Evolutionary conservation across 139 green algal species (phyloP).

Genomic region (Picochlorum sp.): DNA sequence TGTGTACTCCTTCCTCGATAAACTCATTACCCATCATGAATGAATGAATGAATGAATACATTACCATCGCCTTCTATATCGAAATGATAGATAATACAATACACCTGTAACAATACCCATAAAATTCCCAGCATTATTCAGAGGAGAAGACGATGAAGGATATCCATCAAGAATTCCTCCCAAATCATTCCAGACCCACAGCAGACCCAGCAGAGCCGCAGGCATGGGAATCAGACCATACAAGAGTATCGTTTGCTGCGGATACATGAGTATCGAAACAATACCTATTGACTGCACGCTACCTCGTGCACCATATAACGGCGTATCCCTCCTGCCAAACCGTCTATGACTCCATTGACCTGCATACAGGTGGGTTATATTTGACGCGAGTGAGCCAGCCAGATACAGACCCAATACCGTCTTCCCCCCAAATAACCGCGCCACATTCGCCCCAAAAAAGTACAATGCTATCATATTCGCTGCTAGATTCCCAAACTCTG

Average conservation of each 20-base stretch:
- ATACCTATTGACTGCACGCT: slow-evolving; percentile 38
- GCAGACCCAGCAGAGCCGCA: slow-evolving; percentile 36
- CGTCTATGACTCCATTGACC: too few relatives aligned
- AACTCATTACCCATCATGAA: neutral
- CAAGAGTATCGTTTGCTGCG: slow-evolving; percentile 38
- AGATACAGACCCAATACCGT: slow-evolving; percentile 31
- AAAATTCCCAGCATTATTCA: slow-evolving; percentile 22
- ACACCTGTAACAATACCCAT: slow-evolving; percentile 23
- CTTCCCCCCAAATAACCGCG: slow-evolving; percentile 23
- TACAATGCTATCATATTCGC: slow-evolving; percentile 48
- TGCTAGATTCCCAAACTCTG: slow-evolving; percentile 25
- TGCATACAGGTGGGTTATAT: slow-evolving; percentile 1
- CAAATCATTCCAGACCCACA: slow-evolving; percentile 33
- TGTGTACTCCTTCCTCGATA: slow-evolving; percentile 3
- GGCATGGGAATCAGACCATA: slow-evolving; percentile 48
- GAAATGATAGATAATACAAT: slow-evolving; percentile 15
- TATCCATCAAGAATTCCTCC: slow-evolving; percentile 4
- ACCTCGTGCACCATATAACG: slow-evolving; percentile 30
- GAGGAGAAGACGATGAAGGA: slow-evolving; percentile 5
- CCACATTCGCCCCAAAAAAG: slow-evolving; percentile 38
- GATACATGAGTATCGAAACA: slow-evolving; percentile 35
- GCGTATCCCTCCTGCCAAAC: neutral
- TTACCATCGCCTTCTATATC: neutral
- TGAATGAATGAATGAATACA: too few relatives aligned
- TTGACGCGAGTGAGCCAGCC: slow-evolving; percentile 22